These are phyloP conservation scores for Corinectria fuckeliana DNA, from an alignment of 2,329 filamentous ascomycete species.

Conservation along the genomic window DNA sequence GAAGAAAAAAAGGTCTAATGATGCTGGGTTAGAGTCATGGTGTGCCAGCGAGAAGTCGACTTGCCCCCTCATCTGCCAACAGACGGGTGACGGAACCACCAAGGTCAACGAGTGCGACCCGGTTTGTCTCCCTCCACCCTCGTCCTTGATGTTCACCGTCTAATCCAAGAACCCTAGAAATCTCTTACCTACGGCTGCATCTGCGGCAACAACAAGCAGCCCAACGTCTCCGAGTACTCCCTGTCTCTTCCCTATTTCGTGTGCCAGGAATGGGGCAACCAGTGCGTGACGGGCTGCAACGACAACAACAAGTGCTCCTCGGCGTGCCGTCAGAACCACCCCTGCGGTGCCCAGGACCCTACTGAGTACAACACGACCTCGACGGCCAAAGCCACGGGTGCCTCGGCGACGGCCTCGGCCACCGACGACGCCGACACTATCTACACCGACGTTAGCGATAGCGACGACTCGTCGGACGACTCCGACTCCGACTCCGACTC, in stretches of 20 bases:
- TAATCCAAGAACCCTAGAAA: constrained; percentile 46
- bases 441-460: constrained; percentile 35
- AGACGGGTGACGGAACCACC: constrained; percentile 59
- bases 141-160: background rate
- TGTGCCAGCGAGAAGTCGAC: constrained; percentile 67
- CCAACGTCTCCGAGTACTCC: constrained; percentile 79
- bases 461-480: constrained; percentile 15
- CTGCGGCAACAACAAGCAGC: constrained; percentile 69
- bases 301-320: constrained; percentile 63
- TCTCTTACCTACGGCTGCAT: constrained; percentile 74
- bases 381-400: constrained; percentile 44
- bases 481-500: constrained; percentile 18
- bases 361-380: constrained; percentile 63
- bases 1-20: constrained; percentile 29
- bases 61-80: constrained; percentile 77
- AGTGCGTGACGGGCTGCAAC: constrained; percentile 68
- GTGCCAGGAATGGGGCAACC: constrained; percentile 73
- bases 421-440: constrained; percentile 46
- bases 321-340: constrained; percentile 69
- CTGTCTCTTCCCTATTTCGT: constrained; percentile 80
- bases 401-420: constrained; percentile 43
- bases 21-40: constrained; percentile 60
- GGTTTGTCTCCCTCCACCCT: constrained; percentile 50
- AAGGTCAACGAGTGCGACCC: constrained; percentile 71
- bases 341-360: constrained; percentile 74